A percentile compares a stretch with the other conserved stretches of the same genome.
These are phyloP conservation scores for Camelina laxa DNA, from an alignment of 345 rosid species.

Conservation along the genomic window DNA sequence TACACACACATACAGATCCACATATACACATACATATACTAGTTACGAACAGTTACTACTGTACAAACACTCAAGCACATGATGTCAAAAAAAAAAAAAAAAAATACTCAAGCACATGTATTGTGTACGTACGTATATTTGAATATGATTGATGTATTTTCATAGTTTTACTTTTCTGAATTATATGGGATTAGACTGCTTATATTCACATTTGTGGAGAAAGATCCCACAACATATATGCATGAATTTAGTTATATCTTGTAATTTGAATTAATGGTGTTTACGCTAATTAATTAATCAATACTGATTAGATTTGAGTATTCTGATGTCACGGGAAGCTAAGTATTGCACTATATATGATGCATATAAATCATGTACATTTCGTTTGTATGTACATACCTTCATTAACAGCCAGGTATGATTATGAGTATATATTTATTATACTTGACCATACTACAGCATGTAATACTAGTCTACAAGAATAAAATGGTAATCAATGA, in stretches of 20 bases:
- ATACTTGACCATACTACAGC: not conserved
- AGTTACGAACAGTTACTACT: not conserved
- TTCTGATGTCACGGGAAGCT: not conserved
- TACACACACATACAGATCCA: not conserved
- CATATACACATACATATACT: not conserved
- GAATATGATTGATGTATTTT: not conserved
- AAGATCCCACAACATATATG: not conserved
- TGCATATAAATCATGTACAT: not conserved
- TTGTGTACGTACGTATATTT: not conserved
- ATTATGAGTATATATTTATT: not conserved
- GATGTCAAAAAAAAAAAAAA: no score
- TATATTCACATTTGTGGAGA: not conserved
- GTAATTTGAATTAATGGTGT: not conserved
- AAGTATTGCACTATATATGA: slow-evolving; percentile 9
- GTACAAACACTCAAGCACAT: not conserved
- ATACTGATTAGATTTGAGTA: not conserved
- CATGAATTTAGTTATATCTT: not conserved
- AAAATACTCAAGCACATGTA: slow-evolving; percentile 1
- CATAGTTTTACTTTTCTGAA: not conserved
- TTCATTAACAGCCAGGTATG: not conserved
- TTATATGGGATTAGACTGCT: not conserved
- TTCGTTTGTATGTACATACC: not conserved
- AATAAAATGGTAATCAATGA: not conserved
- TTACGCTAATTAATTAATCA: not conserved
- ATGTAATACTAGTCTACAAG: not conserved